A percentile compares a stretch with the other conserved stretches of the same genome.
Conservation (phyloP, 192 early-diverging fungal genomes). For the Mortierella claussenii region DNA sequence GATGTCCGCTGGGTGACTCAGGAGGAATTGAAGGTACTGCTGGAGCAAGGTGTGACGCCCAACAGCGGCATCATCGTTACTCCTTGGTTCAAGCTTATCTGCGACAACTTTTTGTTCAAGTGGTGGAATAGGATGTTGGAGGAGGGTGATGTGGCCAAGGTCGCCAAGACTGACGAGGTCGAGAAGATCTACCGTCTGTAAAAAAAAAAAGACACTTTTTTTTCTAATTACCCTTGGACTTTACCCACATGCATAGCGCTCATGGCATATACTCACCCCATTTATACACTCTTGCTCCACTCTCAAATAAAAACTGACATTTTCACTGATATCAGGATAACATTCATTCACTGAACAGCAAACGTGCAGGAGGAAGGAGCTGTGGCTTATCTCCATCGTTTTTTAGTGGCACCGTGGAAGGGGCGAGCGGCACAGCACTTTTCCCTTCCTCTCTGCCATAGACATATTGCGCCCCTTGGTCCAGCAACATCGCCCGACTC, state of each 20-base stretch:
- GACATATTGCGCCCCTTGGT: too few species aligned
- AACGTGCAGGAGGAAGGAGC: too few species aligned
- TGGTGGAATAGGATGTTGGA: constrained; percentile 90
- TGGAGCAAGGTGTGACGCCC: constrained; percentile 36
- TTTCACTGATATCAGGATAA: too few species aligned
- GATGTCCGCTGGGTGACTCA: constrained; percentile 82
- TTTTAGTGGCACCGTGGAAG: too few species aligned
- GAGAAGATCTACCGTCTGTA: constrained; percentile 50
- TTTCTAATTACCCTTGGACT: constrained; percentile 17
- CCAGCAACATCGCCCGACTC: too few species aligned
- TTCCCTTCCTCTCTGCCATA: too few species aligned
- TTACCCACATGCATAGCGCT: background rate
- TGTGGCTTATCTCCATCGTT: too few species aligned
- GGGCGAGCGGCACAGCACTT: too few species aligned
- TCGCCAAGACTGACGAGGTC: constrained; percentile 27
- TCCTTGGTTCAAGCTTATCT: constrained; percentile 97
- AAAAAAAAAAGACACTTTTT: constrained; percentile 59
- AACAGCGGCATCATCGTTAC: constrained; percentile 67
- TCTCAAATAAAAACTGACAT: too few species aligned
- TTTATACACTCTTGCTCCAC: too few species aligned
- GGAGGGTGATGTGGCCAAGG: constrained; percentile 45
- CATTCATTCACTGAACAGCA: too few species aligned
- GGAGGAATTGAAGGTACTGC: constrained; percentile 72
- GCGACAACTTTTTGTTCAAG: constrained; percentile 90
- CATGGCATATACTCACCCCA: background rate